Conservation (phyloP, 1,284 basidiomycete genomes). For the Naganishia albida region DNA sequence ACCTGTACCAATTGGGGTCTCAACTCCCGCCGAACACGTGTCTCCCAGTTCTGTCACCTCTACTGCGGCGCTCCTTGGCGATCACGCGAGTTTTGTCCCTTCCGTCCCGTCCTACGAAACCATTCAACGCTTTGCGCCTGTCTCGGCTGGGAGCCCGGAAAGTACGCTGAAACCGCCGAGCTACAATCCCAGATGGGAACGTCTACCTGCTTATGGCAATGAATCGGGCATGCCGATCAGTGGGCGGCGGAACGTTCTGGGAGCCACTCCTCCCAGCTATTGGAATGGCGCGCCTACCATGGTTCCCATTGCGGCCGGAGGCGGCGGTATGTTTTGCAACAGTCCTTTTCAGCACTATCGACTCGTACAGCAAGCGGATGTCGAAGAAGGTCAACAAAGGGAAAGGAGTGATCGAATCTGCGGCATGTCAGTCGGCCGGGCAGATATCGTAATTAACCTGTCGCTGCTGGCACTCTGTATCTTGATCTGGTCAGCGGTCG, state of each 20-base stretch:
- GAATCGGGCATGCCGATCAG: background rate
- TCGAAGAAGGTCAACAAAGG: background rate
- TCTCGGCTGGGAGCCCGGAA: background rate
- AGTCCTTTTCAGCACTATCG: conserved; percentile 14
- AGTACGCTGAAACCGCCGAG: conserved; percentile 8
- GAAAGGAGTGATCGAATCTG: background rate
- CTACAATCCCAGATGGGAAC: conserved; percentile 20
- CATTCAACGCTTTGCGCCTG: conserved; percentile 3
- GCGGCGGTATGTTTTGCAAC: conserved; percentile 9
- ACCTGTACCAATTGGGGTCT: background rate
- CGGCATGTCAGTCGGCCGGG: conserved; percentile 3
- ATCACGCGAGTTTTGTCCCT: no score
- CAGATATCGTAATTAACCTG: conserved; percentile 16
- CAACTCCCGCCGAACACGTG: no score
- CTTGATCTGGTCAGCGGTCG: conserved; percentile 16
- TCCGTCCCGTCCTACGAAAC: conserved; percentile 21
- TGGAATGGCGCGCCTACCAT: background rate
- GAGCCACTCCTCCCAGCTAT: conserved; percentile 4
- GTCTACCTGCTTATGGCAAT: conserved; percentile 13
- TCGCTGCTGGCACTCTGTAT: conserved; percentile 13
- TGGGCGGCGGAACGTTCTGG: background rate
- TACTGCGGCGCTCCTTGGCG: background rate
- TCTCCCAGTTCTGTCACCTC: background rate
- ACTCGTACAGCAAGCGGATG: background rate
- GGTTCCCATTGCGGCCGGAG: conserved; percentile 1